phyloP scores from a whole-genome alignment of 352 stramenopile species.

The Globisporangium echinulatum region DNA sequence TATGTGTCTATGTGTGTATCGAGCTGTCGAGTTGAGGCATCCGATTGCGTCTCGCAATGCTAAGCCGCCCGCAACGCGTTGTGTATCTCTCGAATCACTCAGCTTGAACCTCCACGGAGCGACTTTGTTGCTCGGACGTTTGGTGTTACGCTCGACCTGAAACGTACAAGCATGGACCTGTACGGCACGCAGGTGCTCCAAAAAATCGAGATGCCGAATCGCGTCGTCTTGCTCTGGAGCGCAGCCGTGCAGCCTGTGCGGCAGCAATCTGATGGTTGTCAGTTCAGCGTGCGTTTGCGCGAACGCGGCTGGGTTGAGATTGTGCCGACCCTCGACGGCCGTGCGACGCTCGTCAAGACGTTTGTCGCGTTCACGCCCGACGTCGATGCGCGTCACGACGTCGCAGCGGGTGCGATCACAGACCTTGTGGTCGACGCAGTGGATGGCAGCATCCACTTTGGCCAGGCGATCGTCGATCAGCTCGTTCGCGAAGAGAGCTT shows the following conservation, averaged over 20 bases:
- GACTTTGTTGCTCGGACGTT: constrained; percentile 6
- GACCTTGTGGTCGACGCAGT: constrained; percentile 11
- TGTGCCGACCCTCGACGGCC: background rate
- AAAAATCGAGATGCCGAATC: constrained; percentile 21
- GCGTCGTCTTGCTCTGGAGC: constrained; percentile 16
- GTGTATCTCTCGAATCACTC: too few relatives aligned
- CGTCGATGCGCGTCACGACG: background rate
- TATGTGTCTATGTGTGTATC: too few relatives aligned
- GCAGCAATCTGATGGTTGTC: background rate
- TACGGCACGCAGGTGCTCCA: constrained; percentile 35
- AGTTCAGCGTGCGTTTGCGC: constrained; percentile 5
- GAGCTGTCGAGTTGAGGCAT: background rate
- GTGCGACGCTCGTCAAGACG: constrained; percentile 10
- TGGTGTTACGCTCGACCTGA: constrained; percentile 1
- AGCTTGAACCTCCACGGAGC: too few relatives aligned
- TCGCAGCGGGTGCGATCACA: constrained; percentile 7
- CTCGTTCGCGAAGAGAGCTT: constrained; percentile 6
- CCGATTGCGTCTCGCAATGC: background rate
- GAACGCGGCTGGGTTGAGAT: constrained; percentile 10
- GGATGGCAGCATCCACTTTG: constrained; percentile 7
- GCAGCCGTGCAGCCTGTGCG: constrained; percentile 5
- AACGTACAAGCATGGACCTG: constrained; percentile 22
- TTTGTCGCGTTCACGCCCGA: constrained; percentile 8
- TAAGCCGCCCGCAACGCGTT: too few relatives aligned
- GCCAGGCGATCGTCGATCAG: constrained; percentile 7